Conservation (phyloP, 2,329 filamentous ascomycete genomes). For the Aspergillus unguis region DNA sequence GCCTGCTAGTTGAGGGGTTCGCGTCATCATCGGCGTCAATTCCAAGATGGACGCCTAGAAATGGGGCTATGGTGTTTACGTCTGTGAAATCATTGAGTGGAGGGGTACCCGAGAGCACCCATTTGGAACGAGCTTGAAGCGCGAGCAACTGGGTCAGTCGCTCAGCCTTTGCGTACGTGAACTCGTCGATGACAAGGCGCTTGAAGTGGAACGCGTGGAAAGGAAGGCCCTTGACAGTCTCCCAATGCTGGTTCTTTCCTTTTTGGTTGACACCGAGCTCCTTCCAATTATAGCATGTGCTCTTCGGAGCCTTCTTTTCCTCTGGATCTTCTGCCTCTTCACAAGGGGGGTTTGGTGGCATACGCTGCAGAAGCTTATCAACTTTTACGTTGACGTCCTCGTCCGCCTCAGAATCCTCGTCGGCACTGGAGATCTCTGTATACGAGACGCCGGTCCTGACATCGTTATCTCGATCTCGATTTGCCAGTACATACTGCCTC, state of each 20-base stretch:
- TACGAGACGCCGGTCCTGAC: conserved; percentile 4
- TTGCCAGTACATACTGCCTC: conserved; percentile 22
- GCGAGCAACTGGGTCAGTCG: conserved; percentile 44
- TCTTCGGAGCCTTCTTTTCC: neutral
- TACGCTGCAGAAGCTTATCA: conserved; percentile 12
- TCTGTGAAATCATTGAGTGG: conserved; percentile 56
- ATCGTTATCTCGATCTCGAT: conserved; percentile 4
- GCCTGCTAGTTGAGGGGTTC: conserved; percentile 45
- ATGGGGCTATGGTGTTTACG: conserved; percentile 56
- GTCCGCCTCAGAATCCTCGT: conserved; percentile 14
- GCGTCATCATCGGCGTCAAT: conserved; percentile 51
- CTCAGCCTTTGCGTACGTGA: conserved; percentile 53
- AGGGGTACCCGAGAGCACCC: conserved; percentile 64
- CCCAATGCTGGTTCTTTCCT: conserved; percentile 19
- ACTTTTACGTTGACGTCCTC: conserved; percentile 13
- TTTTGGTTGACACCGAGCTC: conserved; percentile 21
- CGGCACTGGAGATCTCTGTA: conserved; percentile 18
- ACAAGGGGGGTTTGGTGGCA: neutral
- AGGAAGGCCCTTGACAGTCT: conserved; percentile 34
- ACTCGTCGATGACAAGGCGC: conserved; percentile 63
- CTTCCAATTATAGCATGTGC: neutral
- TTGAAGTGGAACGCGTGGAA: conserved; percentile 62
- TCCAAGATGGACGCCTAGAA: conserved; percentile 56
- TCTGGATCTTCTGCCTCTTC: neutral
- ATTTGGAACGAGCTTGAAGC: conserved; percentile 52